These are phyloP conservation scores for Dictyostelium capitatum DNA, from an alignment of 78 protist species.

Conservation along the genomic window DNA sequence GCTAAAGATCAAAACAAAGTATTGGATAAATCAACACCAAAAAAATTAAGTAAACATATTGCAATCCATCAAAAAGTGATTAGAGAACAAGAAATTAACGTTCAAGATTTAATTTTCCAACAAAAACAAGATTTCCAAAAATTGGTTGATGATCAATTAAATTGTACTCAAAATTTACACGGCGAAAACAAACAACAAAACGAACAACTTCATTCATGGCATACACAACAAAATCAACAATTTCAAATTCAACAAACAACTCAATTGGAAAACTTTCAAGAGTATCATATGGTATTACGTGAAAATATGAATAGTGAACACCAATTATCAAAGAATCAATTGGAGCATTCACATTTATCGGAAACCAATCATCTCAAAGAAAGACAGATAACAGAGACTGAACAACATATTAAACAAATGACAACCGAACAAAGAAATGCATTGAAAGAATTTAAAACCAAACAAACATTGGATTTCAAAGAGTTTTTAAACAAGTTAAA, in stretches of 20 bases:
- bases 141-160: slow-evolving; percentile 45
- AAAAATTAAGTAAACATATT: slow-evolving; percentile 68
- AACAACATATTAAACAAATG: slow-evolving; percentile 66
- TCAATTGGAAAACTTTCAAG: slow-evolving; percentile 62
- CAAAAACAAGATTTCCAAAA: slow-evolving; percentile 75
- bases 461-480: slow-evolving; percentile 58
- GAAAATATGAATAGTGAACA: slow-evolving; percentile 69
- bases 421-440: slow-evolving; percentile 48
- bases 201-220: slow-evolving; percentile 68
- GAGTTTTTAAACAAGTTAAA: slow-evolving; percentile 68
- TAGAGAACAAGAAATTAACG: slow-evolving; percentile 33
- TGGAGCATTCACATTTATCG: slow-evolving; percentile 35
- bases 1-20: slow-evolving; percentile 44
- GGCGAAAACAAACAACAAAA: slow-evolving; percentile 61
- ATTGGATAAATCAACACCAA: slow-evolving; percentile 68
- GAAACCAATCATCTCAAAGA: slow-evolving; percentile 56
- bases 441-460: slow-evolving; percentile 44
- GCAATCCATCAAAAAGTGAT: slow-evolving; percentile 67
- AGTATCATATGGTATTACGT: slow-evolving; percentile 8
- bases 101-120: slow-evolving; percentile 66
- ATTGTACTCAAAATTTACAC: slow-evolving; percentile 9
- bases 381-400: slow-evolving; percentile 67
- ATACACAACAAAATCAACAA: slow-evolving; percentile 56
- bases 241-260: slow-evolving; percentile 4
- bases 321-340: slow-evolving; percentile 19